A percentile compares a stretch with the other conserved stretches of the same genome.
phyloP scores from a whole-genome alignment of 2,329 filamentous ascomycete genomes.

The Calonectria pseudoturangicola region DNA sequence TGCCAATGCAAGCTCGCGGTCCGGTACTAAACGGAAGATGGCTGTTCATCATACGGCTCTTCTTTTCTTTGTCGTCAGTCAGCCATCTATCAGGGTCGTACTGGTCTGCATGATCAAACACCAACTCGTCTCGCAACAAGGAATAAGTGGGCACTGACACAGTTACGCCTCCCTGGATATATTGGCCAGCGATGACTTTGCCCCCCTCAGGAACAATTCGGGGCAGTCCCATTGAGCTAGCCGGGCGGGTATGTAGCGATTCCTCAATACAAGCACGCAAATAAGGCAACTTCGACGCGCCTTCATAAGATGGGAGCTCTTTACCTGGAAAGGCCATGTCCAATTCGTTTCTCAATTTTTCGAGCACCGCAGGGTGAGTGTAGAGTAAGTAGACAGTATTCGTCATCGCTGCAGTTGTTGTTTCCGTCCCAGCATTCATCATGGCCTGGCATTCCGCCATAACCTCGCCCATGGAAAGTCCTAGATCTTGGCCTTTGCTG shows the following conservation, averaged over 20 bases:
- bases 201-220: slow-evolving; percentile 22
- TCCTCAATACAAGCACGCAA: slow-evolving; percentile 31
- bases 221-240: slow-evolving; percentile 31
- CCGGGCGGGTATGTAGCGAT: slow-evolving; percentile 26
- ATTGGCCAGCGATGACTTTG: slow-evolving; percentile 25
- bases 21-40: slow-evolving; percentile 33
- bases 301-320: slow-evolving; percentile 1
- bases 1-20: slow-evolving; percentile 32
- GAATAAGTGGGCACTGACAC: slow-evolving; percentile 34
- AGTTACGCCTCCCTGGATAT: slow-evolving; percentile 17
- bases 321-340: slow-evolving; percentile 14
- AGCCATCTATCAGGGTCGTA: slow-evolving; percentile 34
- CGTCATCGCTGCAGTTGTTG: slow-evolving; percentile 31
- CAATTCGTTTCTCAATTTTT: slow-evolving; percentile 15
- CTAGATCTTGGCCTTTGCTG: slow-evolving; percentile 3
- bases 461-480: slow-evolving; percentile 11
- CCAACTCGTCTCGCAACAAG: slow-evolving; percentile 18
- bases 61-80: slow-evolving; percentile 9
- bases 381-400: slow-evolving; percentile 25
- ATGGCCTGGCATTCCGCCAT: slow-evolving; percentile 27
- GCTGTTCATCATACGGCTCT: slow-evolving; percentile 8
- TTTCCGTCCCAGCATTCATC: slow-evolving; percentile 39
- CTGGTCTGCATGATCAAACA: slow-evolving; percentile 5
- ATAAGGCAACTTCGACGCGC: neutral
- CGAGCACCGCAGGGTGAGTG: slow-evolving; percentile 8